Evolutionary conservation across 2,329 filamentous ascomycete species (phyloP), one percentile per base, ranked within the genome.

Genomic region (Colletotrichum godetiae): DNA sequence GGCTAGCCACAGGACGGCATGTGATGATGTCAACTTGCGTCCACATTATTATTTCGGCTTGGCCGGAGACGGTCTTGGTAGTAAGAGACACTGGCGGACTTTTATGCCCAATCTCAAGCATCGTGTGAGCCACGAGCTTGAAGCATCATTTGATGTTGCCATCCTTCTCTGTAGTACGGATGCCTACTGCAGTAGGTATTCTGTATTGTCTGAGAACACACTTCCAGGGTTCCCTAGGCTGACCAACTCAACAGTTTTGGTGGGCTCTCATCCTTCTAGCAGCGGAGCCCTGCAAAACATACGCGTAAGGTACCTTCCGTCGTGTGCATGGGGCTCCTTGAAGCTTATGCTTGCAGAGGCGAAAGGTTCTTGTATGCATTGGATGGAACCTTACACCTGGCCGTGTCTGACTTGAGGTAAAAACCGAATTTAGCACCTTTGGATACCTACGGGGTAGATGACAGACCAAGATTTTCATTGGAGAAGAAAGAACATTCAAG

Each of bases 11-110:
- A 29, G 31, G 46, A 37, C n/a, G 29, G 33, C 70, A 65, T 73
- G 70, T 70, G 67, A 73, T 73, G 70, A 73, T 70, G 60, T 73
- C 70, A 73, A 60, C 22, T 29, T 15, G 67, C 65, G 53, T 61
- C 33, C 22, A 46, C 8, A 46, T 59, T 55, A 63, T 33, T 62
- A 29, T 49, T 24, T 56, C 68, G 63, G 46, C 49, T 29, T 46
- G 49, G 12, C 63, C 63, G 63, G 64, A 57, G 63, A 53, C 22
- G 22, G 37, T 10, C 24, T 60, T 29, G 5, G 27, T 29, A 29
- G 27, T 4, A 29, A 3, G 27, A 22, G 11, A 19, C 42, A 11
- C 19, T 19, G 19, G 42, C 42, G 42, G 42, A 22, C 42, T 49
- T 49, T 22, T n/a, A 22, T 67, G 33, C 11, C 62, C 68, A 60